Base-by-base conservation (phyloP, 2,329 filamentous ascomycete species). In the Westerdykella sp. region DNA sequence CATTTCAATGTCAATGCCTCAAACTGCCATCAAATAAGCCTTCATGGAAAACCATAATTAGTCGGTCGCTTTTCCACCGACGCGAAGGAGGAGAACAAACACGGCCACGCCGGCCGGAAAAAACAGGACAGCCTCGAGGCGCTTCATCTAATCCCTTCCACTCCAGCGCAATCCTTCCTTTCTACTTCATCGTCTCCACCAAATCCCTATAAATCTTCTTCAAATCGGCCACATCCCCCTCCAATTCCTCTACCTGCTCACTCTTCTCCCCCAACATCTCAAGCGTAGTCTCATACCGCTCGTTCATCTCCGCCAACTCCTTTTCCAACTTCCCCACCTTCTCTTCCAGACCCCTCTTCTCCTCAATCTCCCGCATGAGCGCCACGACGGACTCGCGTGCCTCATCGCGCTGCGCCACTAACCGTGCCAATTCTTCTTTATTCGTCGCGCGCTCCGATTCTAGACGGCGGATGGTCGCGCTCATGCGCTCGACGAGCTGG, bases 261-360 rank as follows among this genome's bases (percentile, higher is more conserved):
- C 88, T 95, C 78, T 95, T 95, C 77, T 98, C 93, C 1, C 93
- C 93, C 44, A 98, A 71, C 81, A 97, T 84, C 71, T 97, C 90
- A 41, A 98, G 73, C 46, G 88, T 94, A 12, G 89, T 93, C 63
- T 95, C 83, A 63, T 97, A 95, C 56, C 91, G 77, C 49, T 80
- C 73, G 57, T 87, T 83, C 51, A 96, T 73, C 34, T 80, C 78
- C 22, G 69, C 71, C 39, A 95, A 72, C 54, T 88, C 79, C 37
- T 68, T 70, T 65, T 94, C 84, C 12, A 96, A 66, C 46, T 77
- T 74, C 15, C 73, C 71, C 0, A 89, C 77, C 46, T 76, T 79
- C 41, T 72, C 66, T 12, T 81, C 78, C 2, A 79, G 78, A 2
- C 68, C 70, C 51, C 80, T 78, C 61, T 84, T 84, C 23, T 75